Evolutionary conservation across 1,284 basidiomycete species (phyloP).

Genomic region (Porodaedalea pini): DNA sequence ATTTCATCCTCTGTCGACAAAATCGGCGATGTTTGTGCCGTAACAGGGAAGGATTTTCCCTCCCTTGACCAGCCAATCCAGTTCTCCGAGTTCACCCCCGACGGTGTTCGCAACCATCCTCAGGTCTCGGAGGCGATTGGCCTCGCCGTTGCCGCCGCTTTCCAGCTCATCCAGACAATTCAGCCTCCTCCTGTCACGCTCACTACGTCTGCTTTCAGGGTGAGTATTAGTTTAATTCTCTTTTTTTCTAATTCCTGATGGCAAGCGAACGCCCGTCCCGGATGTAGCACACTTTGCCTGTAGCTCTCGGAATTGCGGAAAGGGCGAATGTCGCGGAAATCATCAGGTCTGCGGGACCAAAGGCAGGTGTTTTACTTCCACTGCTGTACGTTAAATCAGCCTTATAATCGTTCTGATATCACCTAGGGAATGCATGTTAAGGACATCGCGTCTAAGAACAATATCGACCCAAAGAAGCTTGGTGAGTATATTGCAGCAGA

Average conservation of each 20-base stretch:
- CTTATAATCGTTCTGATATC: not conserved
- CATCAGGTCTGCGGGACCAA: conserved; percentile 14
- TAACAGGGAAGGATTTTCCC: conserved; percentile 10
- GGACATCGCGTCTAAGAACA: conserved; percentile 21
- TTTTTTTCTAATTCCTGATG: not conserved
- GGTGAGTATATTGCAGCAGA: conserved; percentile 15
- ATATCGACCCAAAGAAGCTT: conserved; percentile 23
- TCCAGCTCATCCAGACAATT: conserved; percentile 12
- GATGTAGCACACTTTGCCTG: conserved; percentile 8
- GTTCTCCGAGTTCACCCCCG: conserved; percentile 13
- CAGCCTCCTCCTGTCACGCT: conserved; percentile 10
- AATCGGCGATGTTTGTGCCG: conserved; percentile 3
- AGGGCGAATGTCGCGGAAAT: conserved; percentile 16
- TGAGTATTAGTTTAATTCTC: not conserved
- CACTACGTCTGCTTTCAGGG: conserved; percentile 10
- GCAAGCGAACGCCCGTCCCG: not conserved
- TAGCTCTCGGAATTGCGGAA: conserved; percentile 9
- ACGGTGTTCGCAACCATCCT: conserved; percentile 23
- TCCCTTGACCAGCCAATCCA: conserved; percentile 14
- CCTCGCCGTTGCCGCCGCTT: conserved; percentile 22
- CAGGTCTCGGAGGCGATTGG: conserved; percentile 32
- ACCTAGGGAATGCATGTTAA: conserved; percentile 21
- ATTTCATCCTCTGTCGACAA: conserved; percentile 14
- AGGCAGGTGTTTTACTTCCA: not conserved
- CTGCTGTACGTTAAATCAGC: too few species aligned